A percentile compares a stretch with the other conserved stretches of the same genome.
phyloP scores from a whole-genome alignment of 768 basidiomycete species.

The Amanita pallidorosea region DNA sequence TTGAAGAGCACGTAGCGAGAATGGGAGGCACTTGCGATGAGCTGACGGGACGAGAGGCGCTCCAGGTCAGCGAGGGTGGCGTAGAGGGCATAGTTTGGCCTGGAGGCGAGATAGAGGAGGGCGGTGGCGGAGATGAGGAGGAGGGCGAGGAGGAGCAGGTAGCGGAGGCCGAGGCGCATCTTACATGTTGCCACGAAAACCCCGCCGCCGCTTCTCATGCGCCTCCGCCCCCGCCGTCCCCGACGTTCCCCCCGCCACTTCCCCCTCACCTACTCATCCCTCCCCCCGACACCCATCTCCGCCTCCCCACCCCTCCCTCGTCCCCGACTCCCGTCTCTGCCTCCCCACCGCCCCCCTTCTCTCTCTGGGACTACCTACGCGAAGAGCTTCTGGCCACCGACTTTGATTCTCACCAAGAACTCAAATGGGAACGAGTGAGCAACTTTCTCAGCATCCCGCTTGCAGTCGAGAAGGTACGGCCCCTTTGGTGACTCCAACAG shows the following conservation, averaged over 20 bases:
- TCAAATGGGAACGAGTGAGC: constrained; percentile 93
- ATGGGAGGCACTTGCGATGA: constrained; percentile 15
- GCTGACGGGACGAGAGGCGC: constrained; percentile 15
- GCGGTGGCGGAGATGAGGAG: constrained; percentile 13
- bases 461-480: constrained; percentile 84
- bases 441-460: constrained; percentile 91
- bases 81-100: constrained; percentile 31
- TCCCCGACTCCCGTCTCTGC: constrained; percentile 20
- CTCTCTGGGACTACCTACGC: constrained; percentile 85
- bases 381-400: constrained; percentile 89
- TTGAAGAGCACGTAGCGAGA: constrained; percentile 31
- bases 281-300: constrained; percentile 63
- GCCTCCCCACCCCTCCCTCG: constrained; percentile 30
- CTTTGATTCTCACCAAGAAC: constrained; percentile 87
- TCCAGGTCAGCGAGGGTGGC: constrained; percentile 19
- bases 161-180: background rate
- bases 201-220: constrained; percentile 23
- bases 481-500: background rate
- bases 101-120: constrained; percentile 22
- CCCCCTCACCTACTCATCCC: constrained; percentile 44
- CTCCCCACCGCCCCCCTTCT: constrained; percentile 43
- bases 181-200: constrained; percentile 14
- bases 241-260: constrained; percentile 19
- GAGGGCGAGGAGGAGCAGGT: constrained; percentile 10
- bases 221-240: constrained; percentile 12